These are phyloP conservation scores for Cyberlindnera mrakii DNA, from an alignment of 805 yeast species.

Conservation along the genomic window DNA sequence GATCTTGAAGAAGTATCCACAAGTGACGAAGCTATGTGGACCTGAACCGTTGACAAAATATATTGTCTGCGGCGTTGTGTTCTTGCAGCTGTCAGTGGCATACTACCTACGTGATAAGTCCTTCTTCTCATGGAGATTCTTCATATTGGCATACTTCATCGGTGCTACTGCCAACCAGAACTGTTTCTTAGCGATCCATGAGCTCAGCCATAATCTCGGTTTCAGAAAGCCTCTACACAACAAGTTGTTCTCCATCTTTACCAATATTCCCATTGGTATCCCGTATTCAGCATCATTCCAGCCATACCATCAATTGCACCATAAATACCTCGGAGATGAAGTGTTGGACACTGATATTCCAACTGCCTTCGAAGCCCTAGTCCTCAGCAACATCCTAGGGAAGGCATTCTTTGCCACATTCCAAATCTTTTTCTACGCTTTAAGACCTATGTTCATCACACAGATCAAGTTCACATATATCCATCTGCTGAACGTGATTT, in stretches of 20 bases:
- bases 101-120: conserved; percentile 50
- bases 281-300: conserved; percentile 84
- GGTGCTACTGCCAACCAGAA: conserved; percentile 89
- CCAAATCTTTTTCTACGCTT: conserved; percentile 83
- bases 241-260: conserved; percentile 67
- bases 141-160: conserved; percentile 61
- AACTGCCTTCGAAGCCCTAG: conserved; percentile 65
- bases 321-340: conserved; percentile 83
- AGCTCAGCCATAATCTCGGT: conserved; percentile 76
- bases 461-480: conserved; percentile 67
- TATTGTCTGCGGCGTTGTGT: conserved; percentile 58
- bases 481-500: conserved; percentile 58
- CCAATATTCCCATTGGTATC: conserved; percentile 82
- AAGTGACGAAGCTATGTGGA: conserved; percentile 74
- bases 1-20: conserved; percentile 71
- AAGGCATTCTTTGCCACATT: conserved; percentile 87
- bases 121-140: conserved; percentile 47
- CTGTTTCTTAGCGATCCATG: conserved; percentile 82
- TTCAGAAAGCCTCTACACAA: conserved; percentile 76
- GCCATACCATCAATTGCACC: conserved; percentile 89
- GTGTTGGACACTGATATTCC: conserved; percentile 84
- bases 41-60: conserved; percentile 84
- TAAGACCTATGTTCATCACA: conserved; percentile 84
- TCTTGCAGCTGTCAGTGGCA: conserved; percentile 62
- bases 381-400: conserved; percentile 73